Conservation (phyloP, 331 rosid species). For the Prunus yedoensis region DNA sequence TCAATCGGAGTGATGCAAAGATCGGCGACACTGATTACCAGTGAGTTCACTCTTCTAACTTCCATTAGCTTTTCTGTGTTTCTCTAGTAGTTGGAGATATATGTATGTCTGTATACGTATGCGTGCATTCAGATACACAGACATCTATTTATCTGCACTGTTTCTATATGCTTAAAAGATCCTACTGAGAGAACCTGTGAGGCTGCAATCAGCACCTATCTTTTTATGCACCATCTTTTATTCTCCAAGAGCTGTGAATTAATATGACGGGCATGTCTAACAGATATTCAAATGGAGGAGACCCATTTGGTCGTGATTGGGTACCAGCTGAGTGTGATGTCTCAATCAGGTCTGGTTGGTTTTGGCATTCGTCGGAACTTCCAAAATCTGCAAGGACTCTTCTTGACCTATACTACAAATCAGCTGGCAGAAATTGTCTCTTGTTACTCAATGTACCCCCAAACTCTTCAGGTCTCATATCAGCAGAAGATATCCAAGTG, state of each 20-base stretch:
- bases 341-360: conserved; percentile 91
- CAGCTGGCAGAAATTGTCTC: conserved; percentile 76
- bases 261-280: conserved; percentile 25
- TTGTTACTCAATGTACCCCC: conserved; percentile 86
- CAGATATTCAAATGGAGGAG: conserved; percentile 71
- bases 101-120: neutral
- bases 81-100: neutral
- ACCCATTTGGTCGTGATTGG: conserved; percentile 81
- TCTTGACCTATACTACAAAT: conserved; percentile 82
- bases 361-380: conserved; percentile 80
- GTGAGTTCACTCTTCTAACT: conserved; percentile 51
- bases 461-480: conserved; percentile 81
- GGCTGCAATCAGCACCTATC: neutral
- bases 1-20: conserved; percentile 43
- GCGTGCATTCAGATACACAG: neutral
- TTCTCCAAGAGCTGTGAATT: conserved; percentile 1
- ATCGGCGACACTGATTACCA: conserved; percentile 46
- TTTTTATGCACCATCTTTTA: neutral
- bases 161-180: neutral
- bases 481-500: conserved; percentile 74
- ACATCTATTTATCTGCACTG: neutral
- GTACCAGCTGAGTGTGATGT: conserved; percentile 84
- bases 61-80: neutral
- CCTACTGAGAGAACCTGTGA: neutral
- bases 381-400: conserved; percentile 82